Conservation (phyloP, 1,284 basidiomycete species). For the Puccinia triticina region DNA sequence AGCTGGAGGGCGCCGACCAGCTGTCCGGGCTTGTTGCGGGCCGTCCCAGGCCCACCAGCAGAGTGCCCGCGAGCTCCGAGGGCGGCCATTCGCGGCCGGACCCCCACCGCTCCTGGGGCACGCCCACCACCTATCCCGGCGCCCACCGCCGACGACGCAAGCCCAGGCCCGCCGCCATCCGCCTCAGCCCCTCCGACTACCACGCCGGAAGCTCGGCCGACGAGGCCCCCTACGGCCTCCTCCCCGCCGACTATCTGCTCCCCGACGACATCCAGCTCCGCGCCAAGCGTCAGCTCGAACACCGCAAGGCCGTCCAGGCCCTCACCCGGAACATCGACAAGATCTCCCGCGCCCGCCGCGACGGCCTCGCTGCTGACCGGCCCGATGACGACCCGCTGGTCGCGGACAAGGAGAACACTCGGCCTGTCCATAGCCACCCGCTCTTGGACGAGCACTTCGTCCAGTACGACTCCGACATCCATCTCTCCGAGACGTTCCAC, state of each 20-base stretch:
- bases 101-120: not conserved
- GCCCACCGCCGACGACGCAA: not conserved
- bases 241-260: not conserved
- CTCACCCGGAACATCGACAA: not conserved
- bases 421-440: too few species aligned
- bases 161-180: not conserved
- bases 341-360: not conserved
- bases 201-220: not conserved
- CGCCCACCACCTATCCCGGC: not conserved
- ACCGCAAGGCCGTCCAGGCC: not conserved
- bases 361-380: not conserved
- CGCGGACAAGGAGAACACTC: too few species aligned
- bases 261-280: not conserved
- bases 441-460: not conserved
- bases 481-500: not conserved
- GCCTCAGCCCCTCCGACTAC: not conserved
- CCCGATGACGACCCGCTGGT: too few species aligned
- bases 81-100: not conserved
- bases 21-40: not conserved
- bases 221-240: not conserved
- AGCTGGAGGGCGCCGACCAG: not conserved
- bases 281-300: not conserved
- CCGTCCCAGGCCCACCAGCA: not conserved
- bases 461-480: slow-evolving; percentile 1
- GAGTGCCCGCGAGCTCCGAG: not conserved